Evolutionary conservation across 768 basidiomycete species (phyloP).

Genomic region (Termitomyces sp.): DNA sequence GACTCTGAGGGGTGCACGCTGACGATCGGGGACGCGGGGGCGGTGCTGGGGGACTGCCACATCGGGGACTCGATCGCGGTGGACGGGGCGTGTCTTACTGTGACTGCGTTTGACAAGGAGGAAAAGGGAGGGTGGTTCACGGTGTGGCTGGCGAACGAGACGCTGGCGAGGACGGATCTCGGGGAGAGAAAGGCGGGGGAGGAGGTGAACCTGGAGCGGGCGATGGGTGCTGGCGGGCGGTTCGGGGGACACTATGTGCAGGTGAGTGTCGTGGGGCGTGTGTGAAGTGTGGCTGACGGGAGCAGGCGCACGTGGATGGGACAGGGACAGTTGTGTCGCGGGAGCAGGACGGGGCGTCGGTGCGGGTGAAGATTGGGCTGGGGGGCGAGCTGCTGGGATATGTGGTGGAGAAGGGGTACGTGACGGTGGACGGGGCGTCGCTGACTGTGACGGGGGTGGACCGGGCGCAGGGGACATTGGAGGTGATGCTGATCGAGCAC

Average conservation of each 20-base stretch:
- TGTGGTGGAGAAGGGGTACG: constrained; percentile 91
- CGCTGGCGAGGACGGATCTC: constrained; percentile 83
- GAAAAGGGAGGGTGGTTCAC: constrained; percentile 77
- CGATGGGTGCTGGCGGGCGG: constrained; percentile 85
- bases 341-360: constrained; percentile 77
- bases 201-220: constrained; percentile 88
- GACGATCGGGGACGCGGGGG: constrained; percentile 62
- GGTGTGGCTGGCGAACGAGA: constrained; percentile 96
- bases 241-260: constrained; percentile 99
- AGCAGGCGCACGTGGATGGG: constrained; percentile 88
- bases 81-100: constrained; percentile 86
- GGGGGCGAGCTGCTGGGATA: constrained; percentile 69
- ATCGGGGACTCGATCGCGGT: constrained; percentile 94
- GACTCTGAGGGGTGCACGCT: constrained; percentile 80
- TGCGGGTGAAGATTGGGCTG: constrained; percentile 79
- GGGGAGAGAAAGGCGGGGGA: constrained; percentile 78
- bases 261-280: constrained; percentile 35
- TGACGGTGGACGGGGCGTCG: constrained; percentile 92
- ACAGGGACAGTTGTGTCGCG: constrained; percentile 73
- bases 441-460: constrained; percentile 83
- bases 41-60: constrained; percentile 83
- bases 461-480: constrained; percentile 59
- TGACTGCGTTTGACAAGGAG: constrained; percentile 70
- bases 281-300: not conserved
- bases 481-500: constrained; percentile 94